phyloP scores from a whole-genome alignment of 768 basidiomycete species.

The Tulasnella sp. region DNA sequence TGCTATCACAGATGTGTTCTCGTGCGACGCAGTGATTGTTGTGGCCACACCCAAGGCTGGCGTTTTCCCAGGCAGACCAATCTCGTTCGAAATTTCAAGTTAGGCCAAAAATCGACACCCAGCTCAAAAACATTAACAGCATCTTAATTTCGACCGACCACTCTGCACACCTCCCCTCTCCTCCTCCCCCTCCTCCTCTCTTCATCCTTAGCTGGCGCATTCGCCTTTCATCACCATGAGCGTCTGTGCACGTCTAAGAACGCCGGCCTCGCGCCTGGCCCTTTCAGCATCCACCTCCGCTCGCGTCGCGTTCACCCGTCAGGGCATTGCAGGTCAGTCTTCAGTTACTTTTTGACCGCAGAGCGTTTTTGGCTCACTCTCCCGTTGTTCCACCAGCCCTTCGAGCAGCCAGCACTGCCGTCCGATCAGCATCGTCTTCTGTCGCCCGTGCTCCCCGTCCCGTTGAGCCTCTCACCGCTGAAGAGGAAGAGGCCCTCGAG shows the following conservation, averaged over 20 bases:
- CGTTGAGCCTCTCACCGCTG: background rate
- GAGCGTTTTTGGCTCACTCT: background rate
- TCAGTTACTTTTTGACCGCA: background rate
- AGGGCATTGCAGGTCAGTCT: background rate
- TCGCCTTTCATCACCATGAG: background rate
- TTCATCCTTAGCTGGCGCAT: background rate
- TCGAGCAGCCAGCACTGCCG: background rate
- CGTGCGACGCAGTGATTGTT: background rate
- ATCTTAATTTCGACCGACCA: background rate
- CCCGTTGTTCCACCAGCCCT: background rate
- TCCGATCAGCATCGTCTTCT: background rate
- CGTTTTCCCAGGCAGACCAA: background rate
- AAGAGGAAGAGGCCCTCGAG: background rate
- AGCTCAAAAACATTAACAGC: background rate
- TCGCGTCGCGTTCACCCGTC: slow-evolving; percentile 5
- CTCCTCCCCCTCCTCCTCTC: background rate
- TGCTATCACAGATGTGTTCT: background rate
- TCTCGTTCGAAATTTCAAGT: slow-evolving; percentile 1
- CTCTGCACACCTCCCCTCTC: background rate
- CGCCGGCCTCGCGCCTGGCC: background rate
- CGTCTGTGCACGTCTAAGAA: slow-evolving; percentile 3
- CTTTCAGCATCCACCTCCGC: background rate
- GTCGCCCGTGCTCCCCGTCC: background rate
- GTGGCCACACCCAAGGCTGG: background rate
- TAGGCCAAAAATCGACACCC: background rate